A percentile compares a stretch with the other conserved stretches of the same genome.
Evolutionary conservation across 495 filamentous ascomycete species (phyloP).

Genomic region (Penicillium parvum): DNA sequence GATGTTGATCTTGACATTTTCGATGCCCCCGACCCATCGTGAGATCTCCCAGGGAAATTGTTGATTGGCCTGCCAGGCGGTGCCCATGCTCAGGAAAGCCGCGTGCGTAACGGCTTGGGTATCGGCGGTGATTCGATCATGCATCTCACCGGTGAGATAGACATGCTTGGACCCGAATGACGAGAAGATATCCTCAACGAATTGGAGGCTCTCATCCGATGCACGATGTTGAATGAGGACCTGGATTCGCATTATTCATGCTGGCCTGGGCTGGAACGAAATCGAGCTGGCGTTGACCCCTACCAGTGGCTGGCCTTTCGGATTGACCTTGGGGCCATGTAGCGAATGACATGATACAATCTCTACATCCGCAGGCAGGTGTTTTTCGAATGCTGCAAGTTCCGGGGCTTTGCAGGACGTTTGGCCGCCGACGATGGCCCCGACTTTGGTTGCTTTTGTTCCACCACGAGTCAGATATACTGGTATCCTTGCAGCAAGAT

Average conservation of each 20-base stretch:
- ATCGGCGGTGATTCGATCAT: conserved; percentile 96
- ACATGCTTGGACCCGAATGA: conserved; percentile 82
- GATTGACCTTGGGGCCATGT: conserved; percentile 87
- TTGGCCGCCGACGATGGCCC: conserved; percentile 93
- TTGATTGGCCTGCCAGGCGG: conserved; percentile 86
- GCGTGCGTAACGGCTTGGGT: conserved; percentile 98
- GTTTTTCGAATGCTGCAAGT: conserved; percentile 84
- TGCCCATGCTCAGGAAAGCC: conserved; percentile 95
- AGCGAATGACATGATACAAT: conserved; percentile 97
- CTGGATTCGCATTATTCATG: conserved; percentile 31
- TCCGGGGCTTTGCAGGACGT: conserved; percentile 98
- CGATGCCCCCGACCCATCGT: conserved; percentile 92
- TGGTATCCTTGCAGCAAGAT: neutral
- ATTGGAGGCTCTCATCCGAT: conserved; percentile 65
- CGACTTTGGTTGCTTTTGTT: conserved; percentile 76
- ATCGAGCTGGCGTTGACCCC: conserved; percentile 8
- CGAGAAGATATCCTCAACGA: conserved; percentile 74
- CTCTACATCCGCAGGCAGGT: conserved; percentile 83
- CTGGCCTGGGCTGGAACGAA: neutral
- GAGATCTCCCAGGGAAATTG: conserved; percentile 95
- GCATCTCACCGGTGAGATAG: conserved; percentile 75
- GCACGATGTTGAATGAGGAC: conserved; percentile 91
- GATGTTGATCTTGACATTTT: conserved; percentile 99
- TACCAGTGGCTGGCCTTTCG: conserved; percentile 82
- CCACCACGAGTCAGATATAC: conserved; percentile 28